Base-by-base conservation (phyloP, 2,329 filamentous ascomycete genomes). In the Ophiocordyceps unilateralis region DNA sequence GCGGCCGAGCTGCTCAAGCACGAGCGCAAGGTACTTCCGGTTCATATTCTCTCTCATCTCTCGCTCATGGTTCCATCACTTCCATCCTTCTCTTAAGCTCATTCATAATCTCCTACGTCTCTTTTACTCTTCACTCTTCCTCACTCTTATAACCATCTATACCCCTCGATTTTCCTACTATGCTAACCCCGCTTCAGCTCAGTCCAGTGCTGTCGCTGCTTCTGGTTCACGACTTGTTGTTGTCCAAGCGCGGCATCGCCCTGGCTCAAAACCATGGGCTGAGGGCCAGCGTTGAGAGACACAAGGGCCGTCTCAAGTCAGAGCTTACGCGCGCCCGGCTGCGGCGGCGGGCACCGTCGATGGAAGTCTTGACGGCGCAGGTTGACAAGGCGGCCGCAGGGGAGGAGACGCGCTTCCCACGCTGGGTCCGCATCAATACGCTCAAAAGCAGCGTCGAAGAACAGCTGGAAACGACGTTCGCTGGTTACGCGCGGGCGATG, bases 371-470 rank as follows among this genome's bases (percentile, higher is more conserved):
- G 43, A 72, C 70, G 38, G 65, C 68, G 22, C 65, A 74, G 45
- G 62, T 86, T 42, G 69, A 76, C 45, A 56, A 61, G 39, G 58
- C 64, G 26, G 67, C 68, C 19, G 64, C 64, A 8, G 63, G 69
- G 6, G 64, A 69, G 22, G 65, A 72, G 47, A 63, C 70, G 28
- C 63, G 65, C 36, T 83, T 89, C 55, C 88, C 87, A n/a, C 77
- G 91, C 43, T 98, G 91, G 91, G 76, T 94, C 36, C 77, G 91
- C 2, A 69, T 96, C 48, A 98, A 96, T 56, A 77, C 79, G 0
- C 63, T 95, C 12, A 80, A 78, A 51, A 80, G 78, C 11, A 80
- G 71, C 0, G 57, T 93, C 5, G 69, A 80, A 17, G 70, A 78
- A 4, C 82, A 93, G 60, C 64, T 94, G n/a, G 64, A 68, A 15